phyloP scores from a whole-genome alignment of 2,329 filamentous ascomycete species.

The Dendryphion nanum region DNA sequence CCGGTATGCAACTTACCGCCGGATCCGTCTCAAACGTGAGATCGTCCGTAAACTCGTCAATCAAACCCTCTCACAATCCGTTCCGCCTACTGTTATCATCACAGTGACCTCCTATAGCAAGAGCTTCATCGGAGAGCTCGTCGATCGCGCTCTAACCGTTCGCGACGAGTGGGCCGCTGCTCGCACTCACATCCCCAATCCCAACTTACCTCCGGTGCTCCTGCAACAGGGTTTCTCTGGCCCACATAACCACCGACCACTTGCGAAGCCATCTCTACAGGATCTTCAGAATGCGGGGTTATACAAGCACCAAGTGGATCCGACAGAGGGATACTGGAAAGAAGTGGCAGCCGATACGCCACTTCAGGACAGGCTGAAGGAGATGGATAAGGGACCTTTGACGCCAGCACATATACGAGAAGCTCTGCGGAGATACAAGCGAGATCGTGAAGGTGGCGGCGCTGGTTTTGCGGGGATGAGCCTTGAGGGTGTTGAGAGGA shows the following conservation, averaged over 20 bases:
- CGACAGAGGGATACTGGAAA: slow-evolving; percentile 23
- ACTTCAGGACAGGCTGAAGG: slow-evolving; percentile 28
- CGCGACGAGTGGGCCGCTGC: slow-evolving; percentile 69
- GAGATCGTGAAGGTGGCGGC: slow-evolving; percentile 61
- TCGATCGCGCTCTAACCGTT: slow-evolving; percentile 68
- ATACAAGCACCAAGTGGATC: slow-evolving; percentile 23
- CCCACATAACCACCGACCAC: slow-evolving; percentile 29
- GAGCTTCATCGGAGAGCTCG: slow-evolving; percentile 72
- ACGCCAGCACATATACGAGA: slow-evolving; percentile 74
- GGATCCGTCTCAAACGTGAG: slow-evolving; percentile 65
- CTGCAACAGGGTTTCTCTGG: slow-evolving; percentile 25
- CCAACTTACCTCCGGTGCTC: slow-evolving; percentile 22
- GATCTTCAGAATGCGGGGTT: slow-evolving; percentile 27
- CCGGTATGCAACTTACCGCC: slow-evolving; percentile 69
- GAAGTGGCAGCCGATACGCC: slow-evolving; percentile 23
- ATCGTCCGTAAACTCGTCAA: slow-evolving; percentile 76
- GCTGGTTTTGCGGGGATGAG: slow-evolving; percentile 52
- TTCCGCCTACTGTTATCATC: slow-evolving; percentile 69
- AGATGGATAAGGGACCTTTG: slow-evolving; percentile 54
- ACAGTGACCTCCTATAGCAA: slow-evolving; percentile 76
- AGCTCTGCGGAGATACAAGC: slow-evolving; percentile 67
- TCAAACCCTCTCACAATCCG: slow-evolving; percentile 76
- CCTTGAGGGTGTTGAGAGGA: slow-evolving; percentile 47
- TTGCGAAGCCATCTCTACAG: slow-evolving; percentile 25
- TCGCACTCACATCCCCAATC: slow-evolving; percentile 33